Percentiles rank a stretch among this genome's conserved stretches.
Evolutionary conservation across 2,329 filamentous ascomycete species (phyloP).

Genomic region (Hyphodiscus sp.): DNA sequence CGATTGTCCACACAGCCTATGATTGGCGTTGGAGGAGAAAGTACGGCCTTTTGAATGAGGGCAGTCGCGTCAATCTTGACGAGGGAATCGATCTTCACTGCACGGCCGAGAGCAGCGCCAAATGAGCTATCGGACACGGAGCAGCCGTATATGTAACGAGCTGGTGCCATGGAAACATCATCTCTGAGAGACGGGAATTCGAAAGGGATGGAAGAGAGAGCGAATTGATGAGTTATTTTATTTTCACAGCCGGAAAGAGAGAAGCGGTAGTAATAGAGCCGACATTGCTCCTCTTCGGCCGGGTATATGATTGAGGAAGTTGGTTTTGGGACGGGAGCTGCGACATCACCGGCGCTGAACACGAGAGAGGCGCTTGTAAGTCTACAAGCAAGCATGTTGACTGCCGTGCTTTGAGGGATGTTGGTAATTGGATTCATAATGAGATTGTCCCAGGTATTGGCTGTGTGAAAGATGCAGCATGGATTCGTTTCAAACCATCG

Average conservation of each 20-base stretch:
- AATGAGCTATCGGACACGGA: conserved; percentile 52
- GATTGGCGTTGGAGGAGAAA: conserved; percentile 39
- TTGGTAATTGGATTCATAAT: conserved; percentile 16
- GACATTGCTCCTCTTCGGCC: conserved; percentile 56
- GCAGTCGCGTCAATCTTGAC: conserved; percentile 52
- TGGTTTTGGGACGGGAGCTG: conserved; percentile 40
- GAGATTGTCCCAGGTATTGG: conserved; percentile 60
- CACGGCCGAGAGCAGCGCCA: conserved; percentile 53
- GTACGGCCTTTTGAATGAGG: conserved; percentile 47
- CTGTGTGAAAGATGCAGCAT: conserved; percentile 67
- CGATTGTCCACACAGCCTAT: conserved; percentile 58
- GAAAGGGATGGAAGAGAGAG: conserved; percentile 57
- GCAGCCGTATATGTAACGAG: conserved; percentile 62
- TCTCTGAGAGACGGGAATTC: conserved; percentile 60
- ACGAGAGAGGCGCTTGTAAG: conserved; percentile 59
- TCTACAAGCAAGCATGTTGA: conserved; percentile 61
- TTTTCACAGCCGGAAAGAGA: conserved; percentile 32
- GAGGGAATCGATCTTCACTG: conserved; percentile 59
- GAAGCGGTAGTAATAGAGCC: conserved; percentile 65
- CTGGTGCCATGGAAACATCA: conserved; percentile 46
- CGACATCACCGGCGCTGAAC: conserved; percentile 58
- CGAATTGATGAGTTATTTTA: conserved; percentile 55
- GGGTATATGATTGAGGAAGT: conserved; percentile 18
- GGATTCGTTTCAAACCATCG: conserved; percentile 63
- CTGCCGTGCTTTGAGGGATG: conserved; percentile 33